Base-by-base conservation (phyloP, 2,329 filamentous ascomycete genomes). In the Proliferodiscus dingleyae region DNA sequence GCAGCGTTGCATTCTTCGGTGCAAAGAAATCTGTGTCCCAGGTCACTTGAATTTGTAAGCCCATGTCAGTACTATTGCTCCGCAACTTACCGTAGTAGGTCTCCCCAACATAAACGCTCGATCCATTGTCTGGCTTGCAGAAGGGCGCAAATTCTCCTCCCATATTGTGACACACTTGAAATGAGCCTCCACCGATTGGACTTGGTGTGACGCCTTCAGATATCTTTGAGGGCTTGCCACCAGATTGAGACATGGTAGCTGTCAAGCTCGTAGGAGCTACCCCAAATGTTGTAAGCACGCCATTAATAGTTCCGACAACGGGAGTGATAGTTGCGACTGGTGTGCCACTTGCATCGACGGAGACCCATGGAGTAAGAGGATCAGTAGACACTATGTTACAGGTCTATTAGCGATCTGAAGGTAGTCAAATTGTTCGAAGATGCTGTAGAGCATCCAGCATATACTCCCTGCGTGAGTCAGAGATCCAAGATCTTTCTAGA, bases 51-150 rank as follows among this genome's bases (percentile, higher is more conserved):
- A 6, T 7, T 1, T 18, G 21, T 49, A 21, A 50, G 41, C 8
- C 13, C 10, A 21, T 11, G 5, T 36, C 34, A 13, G 2, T 8
- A 7, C 13, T 30, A 10, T 22, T 21, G 11, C 16, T 8, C 43
- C 10, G 13, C 26, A 38, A 28, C 29, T 10, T 51, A 62, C 59
- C 52, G 47, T 63, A 62, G 41, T 61, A 63, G 43, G 54, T 61
- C 11, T 54, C 45, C 18, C 54, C 59, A 13, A 61, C 50, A 21
- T 57, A 58, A 7, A 63, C 50, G 32, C 43, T 51, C 5, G 57
- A 54, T n/a, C 51, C 57, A 43, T 63, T 61, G n/a, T 51, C 44
- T 4, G 58, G 61, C 24, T 54, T 55, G 43, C 61, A 62, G 41
- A 63, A 58, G 1, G 60, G 60, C 6, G 58, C 55, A 41, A 53